Evolutionary conservation across 73 alveolate species (phyloP), one percentile per base, ranked within the genome.

Genomic region (Stentor coeruleus): DNA sequence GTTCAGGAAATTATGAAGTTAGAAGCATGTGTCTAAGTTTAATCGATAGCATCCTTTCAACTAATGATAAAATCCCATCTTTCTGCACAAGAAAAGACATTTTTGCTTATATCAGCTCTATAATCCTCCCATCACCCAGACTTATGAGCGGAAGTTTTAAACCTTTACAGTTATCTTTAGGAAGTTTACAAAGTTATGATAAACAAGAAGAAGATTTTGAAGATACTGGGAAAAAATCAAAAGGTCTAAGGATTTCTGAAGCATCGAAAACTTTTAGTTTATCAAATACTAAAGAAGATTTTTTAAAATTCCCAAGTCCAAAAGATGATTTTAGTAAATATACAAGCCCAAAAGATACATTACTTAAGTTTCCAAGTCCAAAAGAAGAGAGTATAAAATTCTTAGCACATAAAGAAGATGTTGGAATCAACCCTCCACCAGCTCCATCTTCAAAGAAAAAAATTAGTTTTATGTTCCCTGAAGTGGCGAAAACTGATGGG

Each of bases 391-490:
- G 28, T n/a, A 0, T 31, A 20, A 57, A 57, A 57, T 0, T 57
- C 2, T n/a, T 20, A 1, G 73, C 15, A 57, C 35, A 57, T 20
- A 31, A 57, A 31, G 79, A 66, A 66, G 79, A 66, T 33, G n/a
- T 66, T 26, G 79, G 79, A 31, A 66, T 66, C 37, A 66, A 66
- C 40, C 79, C 79, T 66, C 79, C 79, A 26, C 79, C 79, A 1
- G 79, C 79, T 66, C 79, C 79, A 66, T 66, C 79, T 11, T 66
- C 79, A 66, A 66, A 66, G 79, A 66, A 66, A 66, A 66, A 66
- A 33, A 66, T 66, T 31, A 26, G 42, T 2, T 66, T 66, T 33
- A 66, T 26, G n/a, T 66, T 66, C 33, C 37, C 79, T 0, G 79
- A 66, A 26, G 79, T 11, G n/a, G 79, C 42, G n/a, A 20, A 20